A percentile compares a stretch with the other conserved stretches of the same genome.
These are phyloP conservation scores for Podospora tetraspora DNA, from an alignment of 495 filamentous ascomycete genomes.

Conservation along the genomic window DNA sequence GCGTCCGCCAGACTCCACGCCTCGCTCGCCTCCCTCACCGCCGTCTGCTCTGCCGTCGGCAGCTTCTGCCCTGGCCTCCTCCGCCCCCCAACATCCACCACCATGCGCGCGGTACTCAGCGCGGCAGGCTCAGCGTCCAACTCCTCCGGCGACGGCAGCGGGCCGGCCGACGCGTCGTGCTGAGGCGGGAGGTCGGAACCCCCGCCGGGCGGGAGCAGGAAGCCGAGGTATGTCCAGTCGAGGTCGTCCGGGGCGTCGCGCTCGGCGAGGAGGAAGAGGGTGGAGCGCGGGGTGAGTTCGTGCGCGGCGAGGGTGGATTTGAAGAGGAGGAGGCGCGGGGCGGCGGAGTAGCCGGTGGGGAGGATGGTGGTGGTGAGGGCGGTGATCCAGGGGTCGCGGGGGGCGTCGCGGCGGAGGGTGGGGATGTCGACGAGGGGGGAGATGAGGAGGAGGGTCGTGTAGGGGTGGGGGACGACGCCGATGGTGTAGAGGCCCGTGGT, in stretches of 20 bases:
- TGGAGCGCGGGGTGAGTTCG: slow-evolving; percentile 43
- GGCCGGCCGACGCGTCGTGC: slow-evolving; percentile 41
- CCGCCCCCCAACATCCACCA: slow-evolving; percentile 31
- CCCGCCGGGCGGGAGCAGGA: slow-evolving; percentile 58
- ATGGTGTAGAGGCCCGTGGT: slow-evolving; percentile 67
- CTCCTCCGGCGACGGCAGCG: slow-evolving; percentile 46
- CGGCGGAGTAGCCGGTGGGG: slow-evolving; percentile 53
- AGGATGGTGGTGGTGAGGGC: slow-evolving; percentile 67
- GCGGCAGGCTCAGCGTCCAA: slow-evolving; percentile 53
- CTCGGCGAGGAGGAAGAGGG: slow-evolving; percentile 81
- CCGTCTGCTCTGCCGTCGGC: slow-evolving; percentile 25
- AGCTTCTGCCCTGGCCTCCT: slow-evolving; percentile 22
- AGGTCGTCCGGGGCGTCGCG: slow-evolving; percentile 57
- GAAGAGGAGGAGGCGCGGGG: slow-evolving; percentile 61
- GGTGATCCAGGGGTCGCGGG: slow-evolving; percentile 75
- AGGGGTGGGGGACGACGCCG: slow-evolving; percentile 84
- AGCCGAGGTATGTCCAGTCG: slow-evolving; percentile 80
- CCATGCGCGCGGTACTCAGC: slow-evolving; percentile 53
- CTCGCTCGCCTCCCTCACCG: slow-evolving; percentile 62
- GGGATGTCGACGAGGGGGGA: slow-evolving; percentile 52
- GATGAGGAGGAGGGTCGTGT: slow-evolving; percentile 63
- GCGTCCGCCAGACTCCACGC: slow-evolving; percentile 92
- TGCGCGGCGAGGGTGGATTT: slow-evolving; percentile 77
- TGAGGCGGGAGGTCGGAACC: slow-evolving; percentile 28
- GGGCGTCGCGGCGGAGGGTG: slow-evolving; percentile 68